Conservation (phyloP, 73 alveolate genomes). For the Tetrahymena thermophila region DNA sequence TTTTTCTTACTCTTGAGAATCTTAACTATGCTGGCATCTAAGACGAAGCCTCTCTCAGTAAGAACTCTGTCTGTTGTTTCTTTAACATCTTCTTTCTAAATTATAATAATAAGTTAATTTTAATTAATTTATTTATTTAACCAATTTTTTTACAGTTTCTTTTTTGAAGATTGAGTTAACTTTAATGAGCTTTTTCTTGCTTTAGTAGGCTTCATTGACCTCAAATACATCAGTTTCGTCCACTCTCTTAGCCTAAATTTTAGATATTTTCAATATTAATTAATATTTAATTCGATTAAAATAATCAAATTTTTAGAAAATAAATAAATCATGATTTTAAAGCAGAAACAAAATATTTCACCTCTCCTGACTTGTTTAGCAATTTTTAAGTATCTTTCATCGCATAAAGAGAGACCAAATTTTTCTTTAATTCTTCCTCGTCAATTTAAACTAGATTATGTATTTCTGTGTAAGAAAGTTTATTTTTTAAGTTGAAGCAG, state of each 20-base stretch:
- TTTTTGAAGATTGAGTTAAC: neutral
- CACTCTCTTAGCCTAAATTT: neutral
- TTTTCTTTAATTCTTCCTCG: neutral
- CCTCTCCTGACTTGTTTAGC: neutral
- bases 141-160: neutral
- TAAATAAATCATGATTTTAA: neutral
- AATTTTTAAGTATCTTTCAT: neutral
- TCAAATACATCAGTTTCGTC: neutral
- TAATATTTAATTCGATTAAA: no score
- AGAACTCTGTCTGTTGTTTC: neutral
- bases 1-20: slow-evolving; percentile 54
- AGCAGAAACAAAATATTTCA: no score
- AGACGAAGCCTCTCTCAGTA: slow-evolving; percentile 8
- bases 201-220: neutral
- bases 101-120: neutral
- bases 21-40: slow-evolving; percentile 71
- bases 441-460: neutral
- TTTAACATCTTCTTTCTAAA: neutral
- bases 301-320: neutral
- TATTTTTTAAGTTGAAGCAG: neutral
- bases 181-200: neutral
- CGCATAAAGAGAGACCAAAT: neutral
- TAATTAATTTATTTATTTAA: neutral
- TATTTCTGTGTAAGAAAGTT: neutral
- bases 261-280: neutral